Evolutionary conservation across 1,284 basidiomycete genomes (phyloP), one percentile per base, ranked within the genome.

Genomic region (Heterobasidion irregulare): DNA sequence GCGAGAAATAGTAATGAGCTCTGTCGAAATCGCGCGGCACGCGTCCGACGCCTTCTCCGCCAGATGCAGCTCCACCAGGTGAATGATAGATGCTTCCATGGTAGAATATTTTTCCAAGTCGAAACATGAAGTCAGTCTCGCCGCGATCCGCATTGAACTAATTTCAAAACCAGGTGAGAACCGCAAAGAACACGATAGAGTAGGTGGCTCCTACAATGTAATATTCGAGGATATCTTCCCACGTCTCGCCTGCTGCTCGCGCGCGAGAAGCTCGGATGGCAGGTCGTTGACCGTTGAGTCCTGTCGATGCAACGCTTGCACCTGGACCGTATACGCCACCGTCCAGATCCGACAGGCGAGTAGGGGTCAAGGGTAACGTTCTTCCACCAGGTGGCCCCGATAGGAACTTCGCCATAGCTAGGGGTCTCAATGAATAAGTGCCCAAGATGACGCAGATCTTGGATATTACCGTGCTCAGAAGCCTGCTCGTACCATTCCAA

Each of bases 321-420:
- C 95, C 94, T 12, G 92, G 90, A 0, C 97, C 96, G 65, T 91
- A 99, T 8, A 92, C 82, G 1, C 96, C 97, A 13, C 95, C 96
- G 6, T 79, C 83, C 3, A 95, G 78, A 70, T 99, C 97, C 1
- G 95, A 96, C 4, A 99, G 74, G 7, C 89, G 80, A 0, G 92
- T 86, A 34, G 92, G 79, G 0, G 88, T 86, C 52, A 92, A 83
- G 0, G 93, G 92, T 2, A 99, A 75, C 0, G 90, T 91, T 10
- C 85, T 78, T 8, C 97, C 97, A 8, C 94, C 94, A 0, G 94
- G 92, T 13, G 97, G 94, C 5, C 97, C 96, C 0, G 84, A 79
- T 41, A 84, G 67, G 70, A 91, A 98, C 57, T 77, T 74, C 2
- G 71, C 71, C 71, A 91, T 92, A 7, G 86, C 87, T 86, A 75